A percentile compares a stretch with the other conserved stretches of the same genome.
Evolutionary conservation across 208 protist genomes (phyloP).

Genomic region (Trypanosoma conorhini): DNA sequence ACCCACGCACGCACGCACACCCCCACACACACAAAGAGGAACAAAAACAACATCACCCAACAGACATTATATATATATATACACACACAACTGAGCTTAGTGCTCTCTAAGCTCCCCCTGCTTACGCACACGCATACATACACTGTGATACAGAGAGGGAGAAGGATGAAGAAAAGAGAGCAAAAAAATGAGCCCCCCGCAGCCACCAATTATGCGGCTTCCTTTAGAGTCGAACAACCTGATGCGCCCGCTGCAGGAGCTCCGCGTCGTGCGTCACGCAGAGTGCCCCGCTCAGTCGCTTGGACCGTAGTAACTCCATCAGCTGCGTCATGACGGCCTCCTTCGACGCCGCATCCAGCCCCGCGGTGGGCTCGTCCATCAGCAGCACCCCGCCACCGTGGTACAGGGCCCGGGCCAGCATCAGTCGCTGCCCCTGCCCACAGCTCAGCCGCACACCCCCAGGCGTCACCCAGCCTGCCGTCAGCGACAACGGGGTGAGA

Average conservation of each 20-base stretch:
- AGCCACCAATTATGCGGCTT: neutral
- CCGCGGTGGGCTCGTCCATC: conserved; percentile 80
- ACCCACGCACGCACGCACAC: neutral
- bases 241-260: conserved; percentile 55
- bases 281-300: conserved; percentile 46
- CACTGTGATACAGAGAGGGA: conserved; percentile 7
- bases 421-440: conserved; percentile 73
- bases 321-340: conserved; percentile 42
- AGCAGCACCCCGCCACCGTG: conserved; percentile 60
- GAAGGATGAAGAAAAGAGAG: neutral
- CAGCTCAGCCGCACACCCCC: conserved; percentile 61
- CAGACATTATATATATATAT: conserved; percentile 4
- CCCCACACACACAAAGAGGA: neutral
- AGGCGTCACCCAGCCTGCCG: conserved; percentile 25
- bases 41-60: conserved; percentile 12
- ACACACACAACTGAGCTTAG: too few species aligned
- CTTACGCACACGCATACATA: conserved; percentile 9
- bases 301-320: conserved; percentile 42
- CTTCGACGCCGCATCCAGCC: conserved; percentile 58
- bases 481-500: conserved; percentile 48
- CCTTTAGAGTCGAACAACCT: conserved; percentile 39
- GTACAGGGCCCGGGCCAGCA: conserved; percentile 77
- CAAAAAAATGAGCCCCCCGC: neutral
- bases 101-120: too few species aligned
- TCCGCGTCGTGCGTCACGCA: conserved; percentile 68